phyloP scores from a whole-genome alignment of 345 rosid species.

The Populus simonii region DNA sequence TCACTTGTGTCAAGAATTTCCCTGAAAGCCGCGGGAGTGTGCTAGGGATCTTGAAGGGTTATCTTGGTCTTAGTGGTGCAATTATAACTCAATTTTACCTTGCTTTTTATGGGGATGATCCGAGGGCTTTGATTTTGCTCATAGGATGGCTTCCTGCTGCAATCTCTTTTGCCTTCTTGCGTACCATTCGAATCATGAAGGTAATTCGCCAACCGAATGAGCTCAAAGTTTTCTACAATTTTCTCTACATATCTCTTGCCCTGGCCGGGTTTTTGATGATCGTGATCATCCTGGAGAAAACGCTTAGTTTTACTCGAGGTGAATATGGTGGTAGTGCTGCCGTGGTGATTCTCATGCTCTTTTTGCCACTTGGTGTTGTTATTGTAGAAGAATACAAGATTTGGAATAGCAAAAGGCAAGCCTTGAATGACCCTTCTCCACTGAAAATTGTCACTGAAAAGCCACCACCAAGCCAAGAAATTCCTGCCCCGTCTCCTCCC shows the following conservation, averaged over 20 bases:
- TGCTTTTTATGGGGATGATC: slow-evolving; percentile 42
- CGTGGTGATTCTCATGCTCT: slow-evolving; percentile 48
- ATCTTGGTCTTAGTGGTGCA: slow-evolving; percentile 55
- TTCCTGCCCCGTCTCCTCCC: not conserved
- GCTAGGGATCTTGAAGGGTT: slow-evolving; percentile 56
- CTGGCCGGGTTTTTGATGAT: slow-evolving; percentile 60
- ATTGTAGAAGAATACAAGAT: slow-evolving; percentile 47
- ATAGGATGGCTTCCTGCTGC: slow-evolving; percentile 62
- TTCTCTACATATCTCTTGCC: slow-evolving; percentile 52
- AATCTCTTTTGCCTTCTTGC: slow-evolving; percentile 40
- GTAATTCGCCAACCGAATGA: slow-evolving; percentile 46
- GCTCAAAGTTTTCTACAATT: slow-evolving; percentile 46
- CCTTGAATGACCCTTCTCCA: slow-evolving; percentile 29
- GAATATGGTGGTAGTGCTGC: slow-evolving; percentile 49
- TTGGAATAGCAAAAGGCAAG: slow-evolving; percentile 32
- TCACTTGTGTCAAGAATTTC: slow-evolving; percentile 65
- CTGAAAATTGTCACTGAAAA: slow-evolving; percentile 30
- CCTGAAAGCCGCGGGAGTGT: slow-evolving; percentile 58
- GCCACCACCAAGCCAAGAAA: slow-evolving; percentile 1
- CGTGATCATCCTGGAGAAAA: slow-evolving; percentile 44
- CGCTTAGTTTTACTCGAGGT: slow-evolving; percentile 15
- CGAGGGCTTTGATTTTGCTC: slow-evolving; percentile 44
- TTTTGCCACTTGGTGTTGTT: slow-evolving; percentile 48
- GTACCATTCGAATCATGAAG: slow-evolving; percentile 43
- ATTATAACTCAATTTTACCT: slow-evolving; percentile 49